Evolutionary conservation across 345 rosid species (phyloP).

Genomic region (Hypericum androsaemum): DNA sequence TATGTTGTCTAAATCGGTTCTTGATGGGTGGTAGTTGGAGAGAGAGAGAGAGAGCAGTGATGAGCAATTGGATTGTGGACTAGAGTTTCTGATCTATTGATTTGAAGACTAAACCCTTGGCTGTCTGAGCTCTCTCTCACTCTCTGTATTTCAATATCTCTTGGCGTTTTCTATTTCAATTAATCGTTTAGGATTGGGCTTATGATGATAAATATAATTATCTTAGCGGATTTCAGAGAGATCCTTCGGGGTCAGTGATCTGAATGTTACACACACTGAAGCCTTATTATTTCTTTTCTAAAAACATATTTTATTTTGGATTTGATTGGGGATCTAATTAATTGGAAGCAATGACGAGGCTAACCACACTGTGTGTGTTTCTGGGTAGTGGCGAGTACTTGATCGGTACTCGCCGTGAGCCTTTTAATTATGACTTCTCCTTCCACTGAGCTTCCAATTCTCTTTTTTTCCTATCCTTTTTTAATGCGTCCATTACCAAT

Average conservation of each 20-base stretch:
- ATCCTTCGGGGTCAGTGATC: conserved; percentile 52
- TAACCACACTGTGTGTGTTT: conserved; percentile 45
- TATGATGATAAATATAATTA: conserved; percentile 57
- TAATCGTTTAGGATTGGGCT: conserved; percentile 44
- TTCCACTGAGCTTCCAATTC: conserved; percentile 78
- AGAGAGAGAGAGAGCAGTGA: conserved; percentile 33
- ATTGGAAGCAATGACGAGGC: conserved; percentile 58
- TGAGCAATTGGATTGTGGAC: conserved; percentile 74
- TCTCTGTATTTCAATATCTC: too few species aligned
- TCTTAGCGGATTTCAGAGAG: conserved; percentile 99
- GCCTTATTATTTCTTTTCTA: conserved; percentile 17
- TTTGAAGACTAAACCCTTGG: conserved; percentile 97
- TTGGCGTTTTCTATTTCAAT: too few species aligned
- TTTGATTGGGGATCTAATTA: not conserved
- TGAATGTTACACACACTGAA: conserved; percentile 99
- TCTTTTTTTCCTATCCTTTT: not conserved
- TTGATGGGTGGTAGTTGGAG: too few species aligned
- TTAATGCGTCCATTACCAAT: conserved; percentile 85
- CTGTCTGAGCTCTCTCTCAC: conserved; percentile 68
- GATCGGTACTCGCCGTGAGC: conserved; percentile 65
- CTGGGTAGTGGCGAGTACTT: conserved; percentile 60
- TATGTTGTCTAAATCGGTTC: too few species aligned
- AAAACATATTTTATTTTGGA: not conserved
- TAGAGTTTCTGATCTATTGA: conserved; percentile 97
- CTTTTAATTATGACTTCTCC: conserved; percentile 77